Evolutionary conservation across 2,329 filamentous ascomycete species (phyloP), one percentile per base, ranked within the genome.

Genomic region (Colletotrichum sp.): DNA sequence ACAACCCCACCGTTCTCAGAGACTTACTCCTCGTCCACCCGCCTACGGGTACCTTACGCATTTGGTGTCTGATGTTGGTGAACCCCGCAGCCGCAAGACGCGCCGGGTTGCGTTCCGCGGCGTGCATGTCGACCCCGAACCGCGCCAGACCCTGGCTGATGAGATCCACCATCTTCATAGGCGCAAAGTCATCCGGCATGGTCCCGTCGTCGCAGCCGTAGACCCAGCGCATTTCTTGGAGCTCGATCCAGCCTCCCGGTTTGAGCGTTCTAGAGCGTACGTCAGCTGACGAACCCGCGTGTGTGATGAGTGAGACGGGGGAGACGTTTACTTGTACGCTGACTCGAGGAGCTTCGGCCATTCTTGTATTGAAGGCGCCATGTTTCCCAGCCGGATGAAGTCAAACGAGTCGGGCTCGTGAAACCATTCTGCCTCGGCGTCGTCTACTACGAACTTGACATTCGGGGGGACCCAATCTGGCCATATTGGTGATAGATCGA

Each of bases 361-460:
- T 44, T 87, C 85, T 87, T 88, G 49, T 55, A 52, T 44, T 64
- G 71, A 76, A 6, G 63, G 21, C 3, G 87, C 86, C 84, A 94
- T 88, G 79, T 92, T 84, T 18, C 90, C 88, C 12, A 90, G 89
- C 80, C 93, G 92, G 70, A 94, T 89, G 78, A 89, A 91, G 83
- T 93, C 91, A 79, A 91, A 90, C 39, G 86, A 82, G 71, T 66
- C 34, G 5, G 49, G 44, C 80, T 83, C 78, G 80, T 84, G 82
- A 82, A 84, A 80, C 91, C 91, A 93, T 4, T 83, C 80, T 60
- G 74, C 81, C 67, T 76, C 82, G 77, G 74, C 83, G 78, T 96
- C 94, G 80, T 95, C 93, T 55, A 96, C 90, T 75, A 92, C 91
- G 78, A 96, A 96, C 76, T 92, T 90, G 15, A 95, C 93, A 76